These are phyloP conservation scores for Nicotiana noctiflora DNA, from an alignment of 257 asterid genomes.

Conservation along the genomic window DNA sequence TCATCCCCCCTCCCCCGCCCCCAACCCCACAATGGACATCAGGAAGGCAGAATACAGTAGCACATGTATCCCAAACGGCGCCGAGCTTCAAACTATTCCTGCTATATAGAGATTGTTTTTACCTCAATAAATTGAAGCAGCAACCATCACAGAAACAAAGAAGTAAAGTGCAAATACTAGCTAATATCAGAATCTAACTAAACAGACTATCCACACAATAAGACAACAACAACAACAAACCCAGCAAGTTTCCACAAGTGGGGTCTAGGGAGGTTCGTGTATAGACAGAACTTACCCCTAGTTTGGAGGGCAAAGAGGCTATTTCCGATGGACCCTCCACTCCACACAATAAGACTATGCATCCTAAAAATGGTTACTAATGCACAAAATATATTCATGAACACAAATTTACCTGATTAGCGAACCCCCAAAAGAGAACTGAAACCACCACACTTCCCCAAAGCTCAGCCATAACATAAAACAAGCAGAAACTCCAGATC, in stretches of 20 bases:
- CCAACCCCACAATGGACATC: not conserved
- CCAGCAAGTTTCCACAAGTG: too few relatives aligned
- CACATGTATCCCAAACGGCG: not conserved
- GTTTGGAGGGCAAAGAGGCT: too few relatives aligned
- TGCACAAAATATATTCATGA: not conserved
- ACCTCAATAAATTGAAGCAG: not conserved
- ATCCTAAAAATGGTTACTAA: not conserved
- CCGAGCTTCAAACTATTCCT: not conserved
- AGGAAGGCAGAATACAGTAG: not conserved
- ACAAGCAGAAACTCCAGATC: conserved; percentile 97
- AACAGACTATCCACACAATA: not conserved
- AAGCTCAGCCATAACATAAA: conserved; percentile 98
- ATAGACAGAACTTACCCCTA: too few relatives aligned
- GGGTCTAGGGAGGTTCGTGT: too few relatives aligned
- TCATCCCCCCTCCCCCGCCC: too few relatives aligned
- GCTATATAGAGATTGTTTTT: not conserved
- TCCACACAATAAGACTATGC: not conserved
- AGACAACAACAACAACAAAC: not conserved
- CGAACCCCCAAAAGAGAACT: conserved; percentile 97
- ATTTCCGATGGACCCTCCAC: too few relatives aligned
- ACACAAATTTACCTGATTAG: conserved; percentile 69
- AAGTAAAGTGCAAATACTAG: not conserved
- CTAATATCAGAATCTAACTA: not conserved
- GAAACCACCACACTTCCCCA: conserved; percentile 99
- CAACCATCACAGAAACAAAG: not conserved